These are phyloP conservation scores for Rhizopus microsporus DNA, from an alignment of 371 early-diverging fungal species.

Conservation along the genomic window DNA sequence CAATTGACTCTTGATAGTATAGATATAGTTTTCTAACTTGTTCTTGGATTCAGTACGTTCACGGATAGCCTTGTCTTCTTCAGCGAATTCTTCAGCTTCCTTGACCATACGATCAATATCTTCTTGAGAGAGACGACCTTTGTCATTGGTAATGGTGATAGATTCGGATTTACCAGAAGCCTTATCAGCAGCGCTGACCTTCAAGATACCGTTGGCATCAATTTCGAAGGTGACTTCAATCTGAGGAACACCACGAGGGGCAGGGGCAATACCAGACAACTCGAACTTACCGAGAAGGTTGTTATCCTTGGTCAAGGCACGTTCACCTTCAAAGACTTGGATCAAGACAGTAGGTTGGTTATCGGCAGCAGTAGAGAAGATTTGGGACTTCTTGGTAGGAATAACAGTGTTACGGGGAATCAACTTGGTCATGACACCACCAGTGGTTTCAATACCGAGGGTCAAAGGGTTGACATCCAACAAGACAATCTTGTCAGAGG, in stretches of 20 bases:
- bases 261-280: slow-evolving; percentile 82
- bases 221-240: slow-evolving; percentile 95
- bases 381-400: slow-evolving; percentile 98
- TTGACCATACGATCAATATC: slow-evolving; percentile 97
- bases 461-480: slow-evolving; percentile 98
- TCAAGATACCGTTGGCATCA: slow-evolving; percentile 98
- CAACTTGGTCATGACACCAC: slow-evolving; percentile 96
- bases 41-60: slow-evolving; percentile 88
- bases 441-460: slow-evolving; percentile 95
- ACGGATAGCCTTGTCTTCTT: slow-evolving; percentile 83
- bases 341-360: slow-evolving; percentile 98
- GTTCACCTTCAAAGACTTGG: slow-evolving; percentile 98
- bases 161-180: slow-evolving; percentile 93
- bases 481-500: slow-evolving; percentile 83
- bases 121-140: slow-evolving; percentile 92
- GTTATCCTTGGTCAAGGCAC: slow-evolving; percentile 96
- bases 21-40: slow-evolving; percentile 83
- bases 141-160: slow-evolving; percentile 94
- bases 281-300: slow-evolving; percentile 97
- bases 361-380: slow-evolving; percentile 99
- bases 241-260: slow-evolving; percentile 91
- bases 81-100: slow-evolving; percentile 90
- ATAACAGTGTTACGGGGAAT: slow-evolving; percentile 98
- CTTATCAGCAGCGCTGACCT: slow-evolving; percentile 96
- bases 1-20: slow-evolving; percentile 79